Base-by-base conservation (phyloP, 441 rosid species). In the Sinapis alba region DNA sequence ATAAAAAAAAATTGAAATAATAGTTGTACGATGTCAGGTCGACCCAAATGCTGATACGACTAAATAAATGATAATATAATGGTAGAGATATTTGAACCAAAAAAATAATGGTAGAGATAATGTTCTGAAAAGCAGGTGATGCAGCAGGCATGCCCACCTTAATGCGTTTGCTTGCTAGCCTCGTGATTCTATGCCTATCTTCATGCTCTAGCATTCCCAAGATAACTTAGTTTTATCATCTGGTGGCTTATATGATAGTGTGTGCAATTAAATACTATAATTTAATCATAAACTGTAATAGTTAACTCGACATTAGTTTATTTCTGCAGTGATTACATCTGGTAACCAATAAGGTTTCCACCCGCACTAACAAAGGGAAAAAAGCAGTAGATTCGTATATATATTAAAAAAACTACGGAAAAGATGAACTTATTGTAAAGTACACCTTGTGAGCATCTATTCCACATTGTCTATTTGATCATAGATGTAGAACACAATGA, bases 141-240 rank as follows among this genome's bases (percentile, higher is more conserved):
- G 75, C 74, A 64, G 65, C 65, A 71, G 76, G 76, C 68, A 77
- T 71, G 72, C 76, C 50, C 68, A 77, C 36, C 64, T 71, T 77
- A 59, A 65, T 65, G 80, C 80, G 68, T 65, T 77, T 65, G 68
- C 27, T 66, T 30, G 67, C 72, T 57, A 64, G 53, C 43, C 76
- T 77, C 80, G 80, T 71, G 76, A 77, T 47, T 71, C 76, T 65
- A 58, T 36, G 62, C 76, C 76, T 47, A 76, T 57, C 67, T 63
- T 77, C 62, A 45, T 50, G 71, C 76, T 71, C 64, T 59, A 30
- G 27, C 72, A 65, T 65, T 65, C 43, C 58, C 68, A 71, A 65
- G 72, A 65, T 77, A 58, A 77, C 58, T 65, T 65, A 30, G 5
- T 71, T 59, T 59, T 65, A 71, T 71, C 24, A 27, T 26, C 10